These are phyloP conservation scores for Fusarium staphyleae DNA, from an alignment of 2,329 filamentous ascomycete genomes.

Conservation along the genomic window DNA sequence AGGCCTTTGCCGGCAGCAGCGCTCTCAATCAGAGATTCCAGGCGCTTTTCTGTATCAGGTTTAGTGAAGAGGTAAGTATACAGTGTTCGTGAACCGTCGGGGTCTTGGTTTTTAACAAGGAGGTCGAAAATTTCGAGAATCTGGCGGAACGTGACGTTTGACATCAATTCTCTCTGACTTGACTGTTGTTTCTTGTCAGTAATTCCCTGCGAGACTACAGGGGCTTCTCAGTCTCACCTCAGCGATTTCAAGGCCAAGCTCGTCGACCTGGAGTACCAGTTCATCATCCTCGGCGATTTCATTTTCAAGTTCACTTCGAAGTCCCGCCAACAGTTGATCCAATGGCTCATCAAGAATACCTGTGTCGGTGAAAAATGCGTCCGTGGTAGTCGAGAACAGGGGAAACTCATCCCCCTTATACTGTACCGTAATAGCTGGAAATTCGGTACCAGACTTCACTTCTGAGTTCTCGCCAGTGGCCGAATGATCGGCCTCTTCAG, in stretches of 20 bases:
- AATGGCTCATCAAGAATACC: slow-evolving; percentile 54
- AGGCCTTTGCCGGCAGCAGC: slow-evolving; percentile 52
- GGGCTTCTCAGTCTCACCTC: slow-evolving; percentile 49
- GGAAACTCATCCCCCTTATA: slow-evolving; percentile 55
- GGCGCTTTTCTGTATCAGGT: slow-evolving; percentile 49
- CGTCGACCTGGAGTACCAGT: slow-evolving; percentile 59
- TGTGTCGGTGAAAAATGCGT: slow-evolving; percentile 55
- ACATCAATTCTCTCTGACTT: slow-evolving; percentile 45
- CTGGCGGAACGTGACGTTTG: slow-evolving; percentile 50
- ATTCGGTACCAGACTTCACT: slow-evolving; percentile 31
- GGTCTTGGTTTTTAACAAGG: slow-evolving; percentile 54
- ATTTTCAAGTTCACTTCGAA: slow-evolving; percentile 55
- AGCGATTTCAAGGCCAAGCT: slow-evolving; percentile 60
- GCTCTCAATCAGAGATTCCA: slow-evolving; percentile 51
- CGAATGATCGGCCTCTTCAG: slow-evolving; percentile 7
- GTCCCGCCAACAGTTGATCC: slow-evolving; percentile 52
- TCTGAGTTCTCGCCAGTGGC: slow-evolving; percentile 16
- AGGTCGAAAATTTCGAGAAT: slow-evolving; percentile 54
- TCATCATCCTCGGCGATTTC: slow-evolving; percentile 57
- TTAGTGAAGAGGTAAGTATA: slow-evolving; percentile 54
- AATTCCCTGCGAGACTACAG: background rate
- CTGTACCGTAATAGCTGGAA: slow-evolving; percentile 51
- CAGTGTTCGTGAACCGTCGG: slow-evolving; percentile 48
- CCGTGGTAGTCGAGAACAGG: slow-evolving; percentile 46
- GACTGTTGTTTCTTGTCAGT: slow-evolving; percentile 46